Percentiles rank a stretch among this genome's conserved stretches.
phyloP scores from a whole-genome alignment of 176 grass and related monocot species.

The Tillandsia leiboldiana region DNA sequence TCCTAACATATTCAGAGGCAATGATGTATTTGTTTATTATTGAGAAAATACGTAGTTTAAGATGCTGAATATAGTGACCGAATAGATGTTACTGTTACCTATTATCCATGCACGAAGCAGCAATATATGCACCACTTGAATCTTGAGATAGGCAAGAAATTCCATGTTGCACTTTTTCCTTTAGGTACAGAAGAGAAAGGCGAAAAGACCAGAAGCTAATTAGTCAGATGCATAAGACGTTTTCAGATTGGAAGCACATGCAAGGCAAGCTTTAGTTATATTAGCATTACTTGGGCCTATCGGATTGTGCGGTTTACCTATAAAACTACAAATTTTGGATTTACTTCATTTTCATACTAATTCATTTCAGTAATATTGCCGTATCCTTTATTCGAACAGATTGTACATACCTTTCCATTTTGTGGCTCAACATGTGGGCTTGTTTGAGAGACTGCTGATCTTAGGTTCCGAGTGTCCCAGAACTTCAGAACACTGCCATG shows the following conservation, averaged over 20 bases:
- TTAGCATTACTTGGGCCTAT: not conserved
- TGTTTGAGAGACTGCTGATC: slow-evolving; percentile 40
- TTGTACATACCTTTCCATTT: slow-evolving; percentile 33
- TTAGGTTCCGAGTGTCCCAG: slow-evolving; percentile 84
- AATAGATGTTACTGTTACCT: slow-evolving; percentile 35
- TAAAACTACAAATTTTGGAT: not conserved
- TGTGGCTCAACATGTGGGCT: slow-evolving; percentile 35
- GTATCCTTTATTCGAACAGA: not conserved
- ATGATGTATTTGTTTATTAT: not conserved
- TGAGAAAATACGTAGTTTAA: slow-evolving; percentile 7
- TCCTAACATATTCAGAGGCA: slow-evolving; percentile 31
- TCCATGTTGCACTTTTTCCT: slow-evolving; percentile 75
- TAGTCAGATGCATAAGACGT: too few relatives aligned
- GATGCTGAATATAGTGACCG: not conserved
- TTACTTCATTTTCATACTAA: not conserved
- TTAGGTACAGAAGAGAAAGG: slow-evolving; percentile 20
- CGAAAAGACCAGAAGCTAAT: too few relatives aligned
- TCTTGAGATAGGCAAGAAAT: slow-evolving; percentile 91
- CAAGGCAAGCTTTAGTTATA: not conserved
- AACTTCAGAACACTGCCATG: slow-evolving; percentile 71
- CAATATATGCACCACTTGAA: slow-evolving; percentile 51
- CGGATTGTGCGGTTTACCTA: not conserved
- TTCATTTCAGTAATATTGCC: too few relatives aligned
- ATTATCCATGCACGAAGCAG: slow-evolving; percentile 87
- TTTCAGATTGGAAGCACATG: too few relatives aligned